Base-by-base conservation (phyloP, 2,329 filamentous ascomycete species). In the Sarocladiaceae sp. region DNA sequence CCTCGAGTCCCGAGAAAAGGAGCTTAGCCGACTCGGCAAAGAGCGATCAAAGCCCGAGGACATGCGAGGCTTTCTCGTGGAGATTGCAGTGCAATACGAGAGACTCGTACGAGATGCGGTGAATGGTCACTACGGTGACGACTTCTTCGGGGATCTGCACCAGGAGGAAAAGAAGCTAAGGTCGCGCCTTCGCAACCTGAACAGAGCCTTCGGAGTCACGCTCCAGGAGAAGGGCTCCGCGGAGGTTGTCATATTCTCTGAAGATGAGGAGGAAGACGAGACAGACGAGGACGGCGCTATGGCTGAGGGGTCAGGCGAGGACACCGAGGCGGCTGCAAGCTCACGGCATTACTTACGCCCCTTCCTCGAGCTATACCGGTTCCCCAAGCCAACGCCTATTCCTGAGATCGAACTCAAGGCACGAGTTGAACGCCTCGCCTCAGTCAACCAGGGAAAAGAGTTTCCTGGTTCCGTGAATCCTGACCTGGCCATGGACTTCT, bases 391-490 rank as follows among this genome's bases (percentile, higher is more conserved):
- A 0, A 26, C 51, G 3, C 5, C 21, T 0, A 51, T 62, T 6
- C 40, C 46, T 0, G 42, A 47, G 2, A 13, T 12, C 0, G 44
- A 53, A 0, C 48, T 67, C 4, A 47, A 48, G 1, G 16, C 21
- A 0, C 50, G 65, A 6, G 50, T 71, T 0, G 53, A 65, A 46
- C 42, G 31, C 2, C 47, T 60, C 4, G 64, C 62, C 1, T 58
- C 61, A 0, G 50, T 46, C 0, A 68, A 68, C 26, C 66, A 65
- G 43, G 68, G 68, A 1, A 56, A 47, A 1, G 66, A 69, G 35
- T 63, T 70, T 18, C 64, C 67, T 0, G 66, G 66, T 0, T 56
- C 57, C 0, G 53, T 60, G 0, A 71, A 65, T 32, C 53, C 54
- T 10, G 56, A 62, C 0, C 54, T 72, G 5, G 62, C 55, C 0